Conservation (phyloP, 2,329 filamentous ascomycete genomes). For the Alternaria longipes region DNA sequence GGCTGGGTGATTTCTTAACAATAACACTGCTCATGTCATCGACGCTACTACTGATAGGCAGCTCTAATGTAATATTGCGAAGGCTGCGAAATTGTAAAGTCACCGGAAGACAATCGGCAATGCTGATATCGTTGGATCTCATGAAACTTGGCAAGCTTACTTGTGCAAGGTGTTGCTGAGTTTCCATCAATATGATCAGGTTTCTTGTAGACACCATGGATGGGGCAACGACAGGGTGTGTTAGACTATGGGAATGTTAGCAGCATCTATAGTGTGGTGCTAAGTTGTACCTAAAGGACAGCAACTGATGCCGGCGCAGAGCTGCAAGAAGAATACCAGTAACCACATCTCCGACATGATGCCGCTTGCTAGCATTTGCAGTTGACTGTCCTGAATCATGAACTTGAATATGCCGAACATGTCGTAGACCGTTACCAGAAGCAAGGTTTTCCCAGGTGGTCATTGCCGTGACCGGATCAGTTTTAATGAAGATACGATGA, state of each 20-base stretch:
- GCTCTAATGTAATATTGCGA: not conserved
- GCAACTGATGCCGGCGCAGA: not conserved
- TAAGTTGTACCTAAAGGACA: conserved; percentile 3
- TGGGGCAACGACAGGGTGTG: not conserved
- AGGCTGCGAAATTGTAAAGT: not conserved
- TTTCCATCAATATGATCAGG: not conserved
- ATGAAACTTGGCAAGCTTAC: not conserved
- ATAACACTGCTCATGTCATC: not conserved
- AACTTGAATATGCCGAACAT: conserved; percentile 5
- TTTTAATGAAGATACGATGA: not conserved
- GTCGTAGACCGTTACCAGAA: not conserved
- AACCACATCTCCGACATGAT: not conserved
- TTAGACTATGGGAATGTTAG: not conserved
- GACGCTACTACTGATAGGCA: not conserved
- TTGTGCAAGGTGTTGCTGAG: not conserved
- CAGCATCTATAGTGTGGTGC: not conserved
- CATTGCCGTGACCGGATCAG: not conserved
- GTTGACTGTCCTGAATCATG: not conserved
- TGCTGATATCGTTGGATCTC: not conserved
- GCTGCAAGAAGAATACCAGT: not conserved
- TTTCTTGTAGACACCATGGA: not conserved
- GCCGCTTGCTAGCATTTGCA: not conserved
- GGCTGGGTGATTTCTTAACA: not conserved
- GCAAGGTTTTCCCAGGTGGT: conserved; percentile 3
- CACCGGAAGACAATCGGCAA: not conserved